phyloP scores from a whole-genome alignment of 225 moss, liverwort and hornwort genomes.

The Rhytidiadelphus loreus region DNA sequence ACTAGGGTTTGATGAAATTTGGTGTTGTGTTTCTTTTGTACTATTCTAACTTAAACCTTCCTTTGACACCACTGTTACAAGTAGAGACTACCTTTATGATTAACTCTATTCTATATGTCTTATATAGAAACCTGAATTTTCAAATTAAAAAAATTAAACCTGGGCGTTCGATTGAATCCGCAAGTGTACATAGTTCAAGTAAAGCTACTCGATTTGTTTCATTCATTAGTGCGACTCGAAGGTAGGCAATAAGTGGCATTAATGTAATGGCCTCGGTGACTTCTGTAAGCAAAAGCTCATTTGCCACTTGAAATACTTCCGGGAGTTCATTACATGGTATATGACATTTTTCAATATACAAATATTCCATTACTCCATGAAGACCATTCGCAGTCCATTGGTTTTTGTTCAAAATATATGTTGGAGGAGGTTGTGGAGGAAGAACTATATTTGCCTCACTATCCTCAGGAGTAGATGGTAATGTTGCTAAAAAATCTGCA shows the following conservation, averaged over 20 bases:
- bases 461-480: background rate
- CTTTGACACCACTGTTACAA: no score
- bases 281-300: slow-evolving; percentile 24
- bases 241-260: slow-evolving; percentile 7
- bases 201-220: slow-evolving; percentile 9
- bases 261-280: slow-evolving; percentile 15
- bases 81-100: no score
- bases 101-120: accelerated
- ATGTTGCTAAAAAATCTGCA: slow-evolving; percentile 3
- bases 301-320: slow-evolving; percentile 23
- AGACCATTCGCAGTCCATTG: slow-evolving; percentile 41
- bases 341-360: slow-evolving; percentile 50
- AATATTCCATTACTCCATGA: slow-evolving; percentile 56
- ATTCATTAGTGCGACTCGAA: background rate
- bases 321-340: slow-evolving; percentile 6
- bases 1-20: no score
- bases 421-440: background rate
- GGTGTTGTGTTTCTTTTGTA: no score
- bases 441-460: background rate
- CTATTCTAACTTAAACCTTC: no score
- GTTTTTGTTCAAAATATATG: slow-evolving; percentile 5
- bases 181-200: slow-evolving; percentile 14
- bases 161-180: background rate
- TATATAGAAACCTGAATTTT: accelerated
- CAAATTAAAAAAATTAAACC: background rate